Evolutionary conservation across 768 basidiomycete species (phyloP).

Genomic region (Boletus speciosus): DNA sequence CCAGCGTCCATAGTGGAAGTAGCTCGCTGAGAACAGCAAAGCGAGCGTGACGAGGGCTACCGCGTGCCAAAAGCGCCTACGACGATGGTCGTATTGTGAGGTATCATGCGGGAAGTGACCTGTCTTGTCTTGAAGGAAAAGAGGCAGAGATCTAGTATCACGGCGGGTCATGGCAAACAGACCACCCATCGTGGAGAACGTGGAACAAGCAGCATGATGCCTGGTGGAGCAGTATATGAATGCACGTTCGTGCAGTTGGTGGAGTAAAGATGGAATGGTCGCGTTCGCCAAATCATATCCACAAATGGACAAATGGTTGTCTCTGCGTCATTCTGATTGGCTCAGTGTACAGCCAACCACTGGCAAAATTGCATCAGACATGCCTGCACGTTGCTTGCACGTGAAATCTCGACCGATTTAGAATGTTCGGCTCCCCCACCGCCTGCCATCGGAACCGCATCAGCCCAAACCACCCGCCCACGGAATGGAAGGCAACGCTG

Average conservation of each 20-base stretch:
- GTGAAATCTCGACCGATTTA: neutral
- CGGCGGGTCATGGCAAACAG: neutral
- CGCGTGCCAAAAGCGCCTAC: slow-evolving; percentile 1
- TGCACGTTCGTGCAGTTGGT: slow-evolving; percentile 22
- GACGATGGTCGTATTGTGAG: neutral
- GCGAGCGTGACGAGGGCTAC: slow-evolving; percentile 13
- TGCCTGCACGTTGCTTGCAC: too few relatives aligned
- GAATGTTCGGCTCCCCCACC: neutral
- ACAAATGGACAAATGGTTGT: neutral
- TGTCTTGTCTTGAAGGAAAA: slow-evolving; percentile 7
- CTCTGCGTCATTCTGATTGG: neutral
- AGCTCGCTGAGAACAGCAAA: slow-evolving; percentile 12
- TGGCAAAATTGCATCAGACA: slow-evolving; percentile 3
- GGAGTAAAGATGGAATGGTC: slow-evolving; percentile 6
- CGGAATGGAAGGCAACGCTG: neutral
- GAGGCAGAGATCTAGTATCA: slow-evolving; percentile 3
- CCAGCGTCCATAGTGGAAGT: slow-evolving; percentile 13
- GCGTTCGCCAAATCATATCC: slow-evolving; percentile 3
- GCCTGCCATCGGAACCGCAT: neutral
- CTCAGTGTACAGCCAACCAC: neutral
- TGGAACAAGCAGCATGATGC: slow-evolving; percentile 7
- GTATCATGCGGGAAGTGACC: neutral
- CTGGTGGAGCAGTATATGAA: slow-evolving; percentile 8
- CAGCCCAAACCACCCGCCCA: too few relatives aligned
- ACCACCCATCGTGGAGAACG: neutral